A percentile compares a stretch with the other conserved stretches of the same genome.
These are phyloP conservation scores for Solanum hybrid DNA, from an alignment of 305 asterid genomes.

Conservation along the genomic window DNA sequence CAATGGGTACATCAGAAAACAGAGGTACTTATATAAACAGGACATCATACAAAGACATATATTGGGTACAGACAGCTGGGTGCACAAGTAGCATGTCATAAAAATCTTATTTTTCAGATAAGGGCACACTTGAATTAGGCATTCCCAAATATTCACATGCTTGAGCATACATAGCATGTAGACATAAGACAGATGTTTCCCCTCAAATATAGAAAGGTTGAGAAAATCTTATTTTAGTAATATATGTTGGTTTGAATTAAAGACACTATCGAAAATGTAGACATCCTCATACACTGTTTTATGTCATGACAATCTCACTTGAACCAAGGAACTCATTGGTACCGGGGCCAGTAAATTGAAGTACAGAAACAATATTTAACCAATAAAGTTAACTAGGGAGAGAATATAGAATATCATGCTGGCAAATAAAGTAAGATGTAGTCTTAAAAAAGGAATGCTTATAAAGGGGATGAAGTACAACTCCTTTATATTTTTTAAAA, in stretches of 20 bases:
- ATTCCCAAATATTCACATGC: background rate
- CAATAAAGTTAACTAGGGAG: background rate
- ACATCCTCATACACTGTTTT: background rate
- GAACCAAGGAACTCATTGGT: background rate
- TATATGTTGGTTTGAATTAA: background rate
- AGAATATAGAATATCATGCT: background rate
- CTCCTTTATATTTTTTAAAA: background rate
- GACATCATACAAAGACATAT: background rate
- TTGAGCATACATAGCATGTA: background rate
- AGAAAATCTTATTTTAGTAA: background rate
- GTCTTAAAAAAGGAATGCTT: background rate
- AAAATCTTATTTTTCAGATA: background rate
- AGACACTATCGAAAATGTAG: background rate
- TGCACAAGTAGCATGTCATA: background rate
- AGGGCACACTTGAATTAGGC: background rate
- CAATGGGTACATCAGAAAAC: background rate
- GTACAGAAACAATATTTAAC: background rate
- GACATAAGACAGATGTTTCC: background rate
- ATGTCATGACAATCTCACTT: background rate
- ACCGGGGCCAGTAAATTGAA: background rate
- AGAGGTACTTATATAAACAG: background rate
- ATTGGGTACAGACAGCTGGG: background rate
- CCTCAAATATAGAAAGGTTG: background rate
- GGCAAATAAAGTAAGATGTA: background rate
- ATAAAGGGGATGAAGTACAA: background rate